These are phyloP conservation scores for Rhodamnia rubescens DNA, from an alignment of 345 rosid species.

Conservation along the genomic window DNA sequence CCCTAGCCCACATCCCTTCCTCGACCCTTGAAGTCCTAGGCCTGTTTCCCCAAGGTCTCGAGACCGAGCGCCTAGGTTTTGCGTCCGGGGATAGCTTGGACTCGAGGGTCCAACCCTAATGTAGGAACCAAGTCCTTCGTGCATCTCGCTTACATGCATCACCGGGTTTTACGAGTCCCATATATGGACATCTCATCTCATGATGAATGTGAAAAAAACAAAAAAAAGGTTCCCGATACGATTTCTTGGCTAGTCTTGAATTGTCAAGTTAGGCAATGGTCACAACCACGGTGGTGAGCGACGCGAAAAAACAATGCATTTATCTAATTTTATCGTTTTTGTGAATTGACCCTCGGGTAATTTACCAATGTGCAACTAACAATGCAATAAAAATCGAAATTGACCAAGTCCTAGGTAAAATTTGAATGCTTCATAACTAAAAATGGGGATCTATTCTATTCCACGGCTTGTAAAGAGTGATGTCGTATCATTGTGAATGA, in stretches of 20 bases:
- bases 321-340: background rate
- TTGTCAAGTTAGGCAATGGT: rapidly evolving
- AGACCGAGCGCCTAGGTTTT: rapidly evolving
- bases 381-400: background rate
- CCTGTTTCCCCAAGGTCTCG: background rate
- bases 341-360: background rate
- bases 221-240: too few relatives aligned
- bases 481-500: too few relatives aligned
- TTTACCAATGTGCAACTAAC: background rate
- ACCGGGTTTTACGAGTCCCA: too few relatives aligned
- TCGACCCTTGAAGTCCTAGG: background rate
- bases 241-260: background rate
- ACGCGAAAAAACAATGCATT: background rate
- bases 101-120: background rate
- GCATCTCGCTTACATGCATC: rapidly evolving
- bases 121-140: background rate
- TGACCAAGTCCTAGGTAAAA: background rate
- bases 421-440: background rate
- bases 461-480: background rate
- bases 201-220: too few relatives aligned
- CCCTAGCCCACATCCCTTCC: background rate
- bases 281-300: too few relatives aligned
- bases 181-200: rapidly evolving
- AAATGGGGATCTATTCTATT: background rate
- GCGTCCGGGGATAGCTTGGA: background rate